Percentiles rank a stretch among this genome's conserved stretches.
Conservation (phyloP, 352 stramenopile genomes). For the Peronospora farinosa region DNA sequence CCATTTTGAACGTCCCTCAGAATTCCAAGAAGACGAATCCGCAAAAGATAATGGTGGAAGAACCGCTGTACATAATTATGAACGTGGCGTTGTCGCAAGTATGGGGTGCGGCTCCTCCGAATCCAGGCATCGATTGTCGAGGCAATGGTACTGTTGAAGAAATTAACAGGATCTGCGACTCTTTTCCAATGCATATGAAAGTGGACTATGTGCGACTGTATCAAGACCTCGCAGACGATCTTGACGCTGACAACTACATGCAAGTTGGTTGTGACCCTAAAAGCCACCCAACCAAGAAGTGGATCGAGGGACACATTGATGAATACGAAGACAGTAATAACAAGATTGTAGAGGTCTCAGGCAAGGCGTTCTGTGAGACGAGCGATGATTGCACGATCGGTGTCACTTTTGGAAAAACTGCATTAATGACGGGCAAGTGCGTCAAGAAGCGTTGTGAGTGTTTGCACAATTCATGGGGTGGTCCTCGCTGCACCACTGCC, state of each 20-base stretch:
- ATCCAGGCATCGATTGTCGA: constrained; percentile 42
- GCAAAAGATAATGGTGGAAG: constrained; percentile 64
- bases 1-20: constrained; percentile 47
- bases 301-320: constrained; percentile 60
- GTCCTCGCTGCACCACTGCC: constrained; percentile 53
- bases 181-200: constrained; percentile 69
- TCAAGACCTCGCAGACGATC: constrained; percentile 36
- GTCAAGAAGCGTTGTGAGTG: constrained; percentile 44
- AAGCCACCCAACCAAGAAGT: constrained; percentile 51
- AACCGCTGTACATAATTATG: constrained; percentile 90
- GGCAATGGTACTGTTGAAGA: constrained; percentile 38
- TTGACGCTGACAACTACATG: constrained; percentile 45
- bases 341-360: constrained; percentile 23
- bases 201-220: constrained; percentile 65
- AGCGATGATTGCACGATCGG: constrained; percentile 44
- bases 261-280: constrained; percentile 43
- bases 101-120: constrained; percentile 70
- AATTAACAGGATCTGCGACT: constrained; percentile 49
- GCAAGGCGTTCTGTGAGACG: constrained; percentile 34
- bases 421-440: constrained; percentile 41
- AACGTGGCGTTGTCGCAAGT: constrained; percentile 91
- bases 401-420: constrained; percentile 5
- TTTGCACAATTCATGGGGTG: constrained; percentile 40
- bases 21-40: constrained; percentile 42
- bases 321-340: constrained; percentile 58